Evolutionary conservation across 129 eudicot species (phyloP).

Genomic region (Heracleum sosnowskyi): DNA sequence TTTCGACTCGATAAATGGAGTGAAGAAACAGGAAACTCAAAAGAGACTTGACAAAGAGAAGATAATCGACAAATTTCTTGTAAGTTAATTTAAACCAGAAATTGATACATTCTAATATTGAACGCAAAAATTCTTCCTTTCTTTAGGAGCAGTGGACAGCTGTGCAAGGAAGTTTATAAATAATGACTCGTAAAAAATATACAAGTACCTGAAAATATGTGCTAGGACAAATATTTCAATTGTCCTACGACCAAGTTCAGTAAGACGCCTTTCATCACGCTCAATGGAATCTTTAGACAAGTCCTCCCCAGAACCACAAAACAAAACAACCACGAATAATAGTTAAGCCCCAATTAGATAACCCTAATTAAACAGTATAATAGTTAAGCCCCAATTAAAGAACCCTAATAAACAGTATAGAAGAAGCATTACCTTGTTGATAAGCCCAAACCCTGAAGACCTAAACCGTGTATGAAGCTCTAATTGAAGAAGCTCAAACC

Average conservation of each 20-base stretch:
- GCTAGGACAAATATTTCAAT: conserved; percentile 76
- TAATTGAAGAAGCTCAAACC: too few relatives aligned
- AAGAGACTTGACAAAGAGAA: not conserved
- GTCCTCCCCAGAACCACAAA: conserved; percentile 83
- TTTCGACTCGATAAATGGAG: not conserved
- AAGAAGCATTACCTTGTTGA: too few relatives aligned
- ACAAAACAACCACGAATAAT: too few relatives aligned
- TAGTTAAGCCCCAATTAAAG: too few relatives aligned
- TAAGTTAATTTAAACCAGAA: not conserved
- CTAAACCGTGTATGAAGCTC: too few relatives aligned
- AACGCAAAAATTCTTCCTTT: conserved; percentile 8
- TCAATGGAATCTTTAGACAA: conserved; percentile 77
- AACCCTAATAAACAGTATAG: too few relatives aligned
- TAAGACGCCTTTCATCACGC: too few relatives aligned
- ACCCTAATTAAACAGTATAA: too few relatives aligned
- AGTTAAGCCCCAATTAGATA: too few relatives aligned
- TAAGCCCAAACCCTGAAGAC: too few relatives aligned
- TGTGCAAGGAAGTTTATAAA: not conserved
- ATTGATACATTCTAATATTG: too few relatives aligned
- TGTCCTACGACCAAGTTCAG: conserved; percentile 90
- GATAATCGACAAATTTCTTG: not conserved
- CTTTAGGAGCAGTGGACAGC: not conserved
- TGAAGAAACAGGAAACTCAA: not conserved
- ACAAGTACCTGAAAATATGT: conserved; percentile 68
- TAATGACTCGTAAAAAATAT: not conserved